Evolutionary conservation across 2,329 filamentous ascomycete genomes (phyloP).

Genomic region (Ascosphaera aggregata): DNA sequence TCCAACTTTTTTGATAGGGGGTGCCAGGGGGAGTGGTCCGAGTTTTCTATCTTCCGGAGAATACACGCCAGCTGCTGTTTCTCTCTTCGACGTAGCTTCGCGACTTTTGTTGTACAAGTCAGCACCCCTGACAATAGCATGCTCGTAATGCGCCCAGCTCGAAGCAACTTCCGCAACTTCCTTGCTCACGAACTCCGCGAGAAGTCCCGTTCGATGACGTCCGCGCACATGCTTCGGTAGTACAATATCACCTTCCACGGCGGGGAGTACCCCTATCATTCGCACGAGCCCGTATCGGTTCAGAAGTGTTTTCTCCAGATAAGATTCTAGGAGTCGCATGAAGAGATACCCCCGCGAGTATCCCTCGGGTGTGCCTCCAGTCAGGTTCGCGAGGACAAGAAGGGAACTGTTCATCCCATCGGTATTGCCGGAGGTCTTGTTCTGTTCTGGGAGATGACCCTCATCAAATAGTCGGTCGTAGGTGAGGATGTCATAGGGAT

Average conservation of each 20-base stretch:
- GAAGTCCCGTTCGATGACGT: conserved; percentile 32
- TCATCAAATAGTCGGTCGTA: conserved; percentile 18
- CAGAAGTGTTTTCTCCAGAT: conserved; percentile 36
- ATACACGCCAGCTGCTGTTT: conserved; percentile 9
- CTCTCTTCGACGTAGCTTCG: conserved; percentile 11
- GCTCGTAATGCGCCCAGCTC: conserved; percentile 12
- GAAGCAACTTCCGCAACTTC: conserved; percentile 10
- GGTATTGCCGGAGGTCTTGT: conserved; percentile 15
- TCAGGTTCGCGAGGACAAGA: conserved; percentile 47
- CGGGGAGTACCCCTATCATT: conserved; percentile 49
- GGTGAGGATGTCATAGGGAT: conserved; percentile 35
- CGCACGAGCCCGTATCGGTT: conserved; percentile 59
- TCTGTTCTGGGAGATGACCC: conserved; percentile 30
- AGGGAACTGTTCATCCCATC: conserved; percentile 44
- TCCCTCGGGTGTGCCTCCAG: conserved; percentile 21
- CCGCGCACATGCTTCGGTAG: conserved; percentile 35
- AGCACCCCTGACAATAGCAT: conserved; percentile 9
- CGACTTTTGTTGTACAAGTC: conserved; percentile 8
- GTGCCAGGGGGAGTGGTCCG: conserved; percentile 8
- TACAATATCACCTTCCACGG: conserved; percentile 33
- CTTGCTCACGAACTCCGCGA: conserved; percentile 34
- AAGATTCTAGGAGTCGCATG: conserved; percentile 37
- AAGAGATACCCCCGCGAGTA: conserved; percentile 11
- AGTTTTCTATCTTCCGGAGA: conserved; percentile 12
- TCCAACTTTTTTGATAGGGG: conserved; percentile 6